These are phyloP conservation scores for Elsinoe australis DNA, from an alignment of 2,329 filamentous ascomycete genomes.

Conservation along the genomic window DNA sequence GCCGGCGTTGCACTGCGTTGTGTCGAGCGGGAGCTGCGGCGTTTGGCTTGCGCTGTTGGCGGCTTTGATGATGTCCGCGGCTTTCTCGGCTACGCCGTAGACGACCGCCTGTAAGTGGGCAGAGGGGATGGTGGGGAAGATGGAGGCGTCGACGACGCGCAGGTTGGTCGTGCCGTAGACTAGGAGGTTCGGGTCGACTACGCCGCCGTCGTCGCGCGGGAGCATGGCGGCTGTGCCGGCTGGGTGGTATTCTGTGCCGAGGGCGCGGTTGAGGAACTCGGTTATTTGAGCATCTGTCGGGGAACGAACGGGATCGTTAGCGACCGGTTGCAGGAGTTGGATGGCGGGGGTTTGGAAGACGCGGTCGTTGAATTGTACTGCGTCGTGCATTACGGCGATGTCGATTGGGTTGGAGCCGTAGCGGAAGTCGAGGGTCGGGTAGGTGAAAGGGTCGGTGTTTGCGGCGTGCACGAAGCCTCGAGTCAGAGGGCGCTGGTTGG, in stretches of 20 bases:
- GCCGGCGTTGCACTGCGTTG: conserved; percentile 18
- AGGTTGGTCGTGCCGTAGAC: conserved; percentile 38
- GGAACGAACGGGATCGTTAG: conserved; percentile 24
- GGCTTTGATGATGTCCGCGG: conserved; percentile 22
- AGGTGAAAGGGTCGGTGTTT: conserved; percentile 32
- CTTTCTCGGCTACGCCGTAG: conserved; percentile 23
- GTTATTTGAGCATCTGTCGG: conserved; percentile 26
- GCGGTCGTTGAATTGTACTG: conserved; percentile 27
- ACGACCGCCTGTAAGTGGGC: conserved; percentile 22
- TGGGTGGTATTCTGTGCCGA: conserved; percentile 43
- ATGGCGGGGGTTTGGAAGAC: conserved; percentile 24
- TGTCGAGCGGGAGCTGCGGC: conserved; percentile 17
- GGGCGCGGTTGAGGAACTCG: conserved; percentile 25
- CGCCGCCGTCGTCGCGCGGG: conserved; percentile 39
- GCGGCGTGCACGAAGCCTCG: conserved; percentile 36
- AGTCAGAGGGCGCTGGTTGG: conserved; percentile 38
- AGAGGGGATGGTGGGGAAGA: conserved; percentile 36
- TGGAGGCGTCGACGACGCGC: conserved; percentile 38
- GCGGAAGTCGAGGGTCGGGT: conserved; percentile 37
- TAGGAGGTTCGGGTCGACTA: conserved; percentile 37
- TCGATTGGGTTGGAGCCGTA: conserved; percentile 40
- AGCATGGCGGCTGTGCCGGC: conserved; percentile 44
- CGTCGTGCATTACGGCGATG: conserved; percentile 23
- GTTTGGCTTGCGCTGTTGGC: conserved; percentile 4
- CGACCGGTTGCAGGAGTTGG: conserved; percentile 24